Conservation (phyloP, 2,329 filamentous ascomycete genomes). For the Talaromyces sp. region DNA sequence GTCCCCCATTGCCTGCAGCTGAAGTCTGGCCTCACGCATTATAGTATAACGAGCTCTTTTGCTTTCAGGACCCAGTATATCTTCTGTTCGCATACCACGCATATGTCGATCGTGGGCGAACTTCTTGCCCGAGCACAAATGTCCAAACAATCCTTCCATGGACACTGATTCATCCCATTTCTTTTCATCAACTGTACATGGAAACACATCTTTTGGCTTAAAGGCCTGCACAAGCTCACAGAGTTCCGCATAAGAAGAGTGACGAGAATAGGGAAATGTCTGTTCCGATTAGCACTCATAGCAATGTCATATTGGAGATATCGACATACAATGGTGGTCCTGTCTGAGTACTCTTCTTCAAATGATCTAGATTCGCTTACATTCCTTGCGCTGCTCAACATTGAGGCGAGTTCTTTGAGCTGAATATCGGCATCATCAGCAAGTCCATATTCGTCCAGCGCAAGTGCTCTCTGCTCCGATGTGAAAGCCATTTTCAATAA, state of each 20-base stretch:
- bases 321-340: background rate
- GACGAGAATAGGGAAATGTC: conserved; percentile 80
- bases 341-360: background rate
- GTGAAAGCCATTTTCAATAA: conserved; percentile 32
- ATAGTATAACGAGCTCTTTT: conserved; percentile 15
- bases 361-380: background rate
- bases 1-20: conserved; percentile 16
- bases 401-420: conserved; percentile 34
- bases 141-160: conserved; percentile 68
- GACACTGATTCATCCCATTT: conserved; percentile 63
- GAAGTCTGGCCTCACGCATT: conserved; percentile 14
- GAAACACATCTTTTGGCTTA: conserved; percentile 71
- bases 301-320: background rate
- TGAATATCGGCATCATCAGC: conserved; percentile 37
- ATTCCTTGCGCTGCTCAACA: conserved; percentile 26
- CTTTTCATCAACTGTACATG: conserved; percentile 68
- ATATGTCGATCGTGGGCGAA: conserved; percentile 68
- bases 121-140: conserved; percentile 57
- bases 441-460: conserved; percentile 31
- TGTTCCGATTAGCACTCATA: conserved; percentile 3
- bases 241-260: conserved; percentile 81
- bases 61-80: conserved; percentile 21
- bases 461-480: conserved; percentile 34
- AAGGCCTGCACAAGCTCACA: conserved; percentile 67
- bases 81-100: conserved; percentile 33